Evolutionary conservation across 108 stramenopile species (phyloP).

Genomic region (Cyclostephanos tholiformis): DNA sequence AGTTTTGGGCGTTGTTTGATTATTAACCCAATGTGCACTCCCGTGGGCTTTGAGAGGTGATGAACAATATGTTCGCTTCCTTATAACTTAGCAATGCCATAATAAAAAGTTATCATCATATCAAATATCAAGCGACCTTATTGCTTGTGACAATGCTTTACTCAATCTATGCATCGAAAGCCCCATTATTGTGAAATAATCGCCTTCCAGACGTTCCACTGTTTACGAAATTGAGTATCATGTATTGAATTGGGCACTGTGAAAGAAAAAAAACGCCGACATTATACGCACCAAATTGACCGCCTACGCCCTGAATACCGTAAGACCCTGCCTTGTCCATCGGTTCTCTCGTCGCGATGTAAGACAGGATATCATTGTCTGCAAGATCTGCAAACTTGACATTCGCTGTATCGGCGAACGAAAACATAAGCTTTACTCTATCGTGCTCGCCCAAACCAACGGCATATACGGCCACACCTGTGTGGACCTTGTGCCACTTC

Average conservation of each 20-base stretch:
- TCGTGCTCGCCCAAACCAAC: conserved; percentile 18
- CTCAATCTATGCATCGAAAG: conserved; percentile 88
- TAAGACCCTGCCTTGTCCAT: conserved; percentile 96
- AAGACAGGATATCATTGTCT: conserved; percentile 64
- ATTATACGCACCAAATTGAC: conserved; percentile 47
- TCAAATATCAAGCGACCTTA: conserved; percentile 6
- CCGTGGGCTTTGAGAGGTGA: not conserved
- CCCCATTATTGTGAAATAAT: conserved; percentile 94
- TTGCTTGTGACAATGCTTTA: conserved; percentile 52
- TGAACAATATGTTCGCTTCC: not conserved
- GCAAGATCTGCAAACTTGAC: conserved; percentile 79
- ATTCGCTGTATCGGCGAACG: conserved; percentile 79
- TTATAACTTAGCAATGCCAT: not conserved
- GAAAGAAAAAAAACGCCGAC: not conserved
- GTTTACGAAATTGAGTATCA: not conserved
- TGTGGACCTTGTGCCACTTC: conserved; percentile 86
- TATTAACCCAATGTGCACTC: not conserved
- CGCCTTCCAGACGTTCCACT: conserved; percentile 75
- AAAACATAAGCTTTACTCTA: conserved; percentile 45
- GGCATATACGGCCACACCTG: conserved; percentile 82
- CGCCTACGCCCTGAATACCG: conserved; percentile 95
- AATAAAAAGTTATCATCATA: not conserved
- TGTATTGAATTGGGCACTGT: not conserved
- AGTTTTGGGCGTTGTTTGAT: not conserved
- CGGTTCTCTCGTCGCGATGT: conserved; percentile 89